Evolutionary conservation across 2,329 filamentous ascomycete species (phyloP), one percentile per base, ranked within the genome.

Genomic region (Purpureocillium lavendulum): DNA sequence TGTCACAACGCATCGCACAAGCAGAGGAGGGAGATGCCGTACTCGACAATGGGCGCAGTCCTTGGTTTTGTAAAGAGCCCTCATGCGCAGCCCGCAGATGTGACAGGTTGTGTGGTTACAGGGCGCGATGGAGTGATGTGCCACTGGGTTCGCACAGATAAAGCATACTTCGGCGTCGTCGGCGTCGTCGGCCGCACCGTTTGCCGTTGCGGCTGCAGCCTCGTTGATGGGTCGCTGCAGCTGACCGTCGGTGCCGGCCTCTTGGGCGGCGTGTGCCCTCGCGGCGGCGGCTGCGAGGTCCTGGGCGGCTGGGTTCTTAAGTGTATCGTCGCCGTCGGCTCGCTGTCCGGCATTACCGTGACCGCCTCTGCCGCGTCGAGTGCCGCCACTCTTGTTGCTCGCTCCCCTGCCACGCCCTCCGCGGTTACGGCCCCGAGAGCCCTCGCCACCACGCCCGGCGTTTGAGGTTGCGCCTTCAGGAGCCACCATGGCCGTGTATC

Each of bases 41-140:
- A 89, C 86, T 56, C 92, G 75, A 59, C 92, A 98, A 61, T 97
- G 89, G n/a, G 89, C 85, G 63, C 92, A 98, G 48, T 89, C 85
- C 61, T 94, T 94, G 44, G 82, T 94, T 69, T 96, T 97, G 66
- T 97, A 98, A 33, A 98, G 68, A 1, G 90, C 92, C 51, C 92
- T 78, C 77, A 97, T 78, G 43, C 92, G 78, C 50, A 98, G 67
- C 9, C 88, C 83, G 61, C 92, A 98, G 48, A 97, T 95, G 65
- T 98, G 92, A 59, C 92, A 98, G 36, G 90, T 96, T 41, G 86
- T 77, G 65, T 98, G 92, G 61, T 96, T 97, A 65, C 92, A 98
- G 15, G 92, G 90, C 26, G 89, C 81, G 48, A 98, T 80, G 9
- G 89, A 84, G 52, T 87, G 81, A 66, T 97, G 88, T 36, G 84